phyloP scores from a whole-genome alignment of 2,329 filamentous ascomycete genomes.

The Grosmannia penicillata region DNA sequence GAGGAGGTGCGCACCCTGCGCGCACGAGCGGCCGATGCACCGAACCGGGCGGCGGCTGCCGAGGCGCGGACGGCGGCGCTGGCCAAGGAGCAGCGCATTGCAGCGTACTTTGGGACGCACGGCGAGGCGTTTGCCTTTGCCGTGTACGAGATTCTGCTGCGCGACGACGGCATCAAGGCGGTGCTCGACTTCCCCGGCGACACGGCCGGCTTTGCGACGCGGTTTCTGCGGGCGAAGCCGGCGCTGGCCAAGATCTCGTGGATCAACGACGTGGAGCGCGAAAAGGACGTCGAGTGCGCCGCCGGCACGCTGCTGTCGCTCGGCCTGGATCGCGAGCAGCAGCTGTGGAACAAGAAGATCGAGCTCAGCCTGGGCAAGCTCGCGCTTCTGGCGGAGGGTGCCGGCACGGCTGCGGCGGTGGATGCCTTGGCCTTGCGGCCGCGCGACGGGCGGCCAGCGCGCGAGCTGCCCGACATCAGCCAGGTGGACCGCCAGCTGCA shows the following conservation, averaged over 20 bases:
- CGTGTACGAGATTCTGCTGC: slow-evolving; percentile 66
- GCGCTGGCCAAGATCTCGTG: slow-evolving; percentile 69
- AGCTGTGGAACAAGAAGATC: slow-evolving; percentile 86
- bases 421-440: too few relatives aligned
- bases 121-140: slow-evolving; percentile 56
- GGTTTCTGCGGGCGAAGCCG: slow-evolving; percentile 59
- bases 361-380: slow-evolving; percentile 84
- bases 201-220: slow-evolving; percentile 55
- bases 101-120: slow-evolving; percentile 45
- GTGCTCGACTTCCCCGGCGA: slow-evolving; percentile 61
- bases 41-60: slow-evolving; percentile 19
- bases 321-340: slow-evolving; percentile 56
- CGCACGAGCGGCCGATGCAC: slow-evolving; percentile 18
- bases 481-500: slow-evolving; percentile 49
- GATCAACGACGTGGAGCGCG: slow-evolving; percentile 81
- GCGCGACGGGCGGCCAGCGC: too few relatives aligned
- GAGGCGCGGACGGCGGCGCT: slow-evolving; percentile 28
- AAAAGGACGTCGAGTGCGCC: slow-evolving; percentile 61
- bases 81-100: slow-evolving; percentile 31
- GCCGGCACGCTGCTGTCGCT: slow-evolving; percentile 55
- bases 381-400: slow-evolving; percentile 48
- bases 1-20: slow-evolving; percentile 32
- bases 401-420: too few relatives aligned
- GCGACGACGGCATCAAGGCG: slow-evolving; percentile 46
- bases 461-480: slow-evolving; percentile 7